A percentile compares a stretch with the other conserved stretches of the same genome.
These are phyloP conservation scores for Castanospermum australe DNA, from an alignment of 306 rosid genomes.

Conservation along the genomic window DNA sequence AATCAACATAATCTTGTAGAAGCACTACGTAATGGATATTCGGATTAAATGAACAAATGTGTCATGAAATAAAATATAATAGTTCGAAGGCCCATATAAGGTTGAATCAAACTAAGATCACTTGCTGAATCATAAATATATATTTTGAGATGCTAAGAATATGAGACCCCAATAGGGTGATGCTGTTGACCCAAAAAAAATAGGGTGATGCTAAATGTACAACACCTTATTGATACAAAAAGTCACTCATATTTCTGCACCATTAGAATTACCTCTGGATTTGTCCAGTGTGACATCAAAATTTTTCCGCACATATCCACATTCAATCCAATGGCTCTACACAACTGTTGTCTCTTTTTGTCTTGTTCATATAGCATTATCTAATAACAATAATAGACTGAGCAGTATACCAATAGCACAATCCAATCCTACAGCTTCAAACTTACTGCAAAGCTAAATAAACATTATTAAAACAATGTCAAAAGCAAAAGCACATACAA, in stretches of 20 bases:
- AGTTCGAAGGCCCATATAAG: background rate
- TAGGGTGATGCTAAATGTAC: background rate
- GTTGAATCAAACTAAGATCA: background rate
- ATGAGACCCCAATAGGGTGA: background rate
- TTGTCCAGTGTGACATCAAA: background rate
- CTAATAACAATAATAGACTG: background rate
- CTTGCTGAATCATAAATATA: background rate
- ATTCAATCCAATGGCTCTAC: background rate
- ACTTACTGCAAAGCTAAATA: background rate
- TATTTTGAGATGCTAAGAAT: background rate
- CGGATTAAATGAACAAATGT: background rate
- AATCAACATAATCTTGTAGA: background rate
- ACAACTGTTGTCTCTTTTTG: background rate
- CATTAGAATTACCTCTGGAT: background rate
- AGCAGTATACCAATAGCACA: background rate
- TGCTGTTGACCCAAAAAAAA: too few species aligned
- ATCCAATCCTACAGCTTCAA: background rate
- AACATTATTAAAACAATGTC: background rate
- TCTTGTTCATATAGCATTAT: background rate
- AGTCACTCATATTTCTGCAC: background rate
- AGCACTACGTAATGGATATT: background rate
- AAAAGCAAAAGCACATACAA: constrained; percentile 1
- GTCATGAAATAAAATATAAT: background rate
- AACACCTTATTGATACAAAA: background rate
- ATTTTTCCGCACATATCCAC: background rate